Base-by-base conservation (phyloP, 345 rosid genomes). In the Pistacia atlantica region DNA sequence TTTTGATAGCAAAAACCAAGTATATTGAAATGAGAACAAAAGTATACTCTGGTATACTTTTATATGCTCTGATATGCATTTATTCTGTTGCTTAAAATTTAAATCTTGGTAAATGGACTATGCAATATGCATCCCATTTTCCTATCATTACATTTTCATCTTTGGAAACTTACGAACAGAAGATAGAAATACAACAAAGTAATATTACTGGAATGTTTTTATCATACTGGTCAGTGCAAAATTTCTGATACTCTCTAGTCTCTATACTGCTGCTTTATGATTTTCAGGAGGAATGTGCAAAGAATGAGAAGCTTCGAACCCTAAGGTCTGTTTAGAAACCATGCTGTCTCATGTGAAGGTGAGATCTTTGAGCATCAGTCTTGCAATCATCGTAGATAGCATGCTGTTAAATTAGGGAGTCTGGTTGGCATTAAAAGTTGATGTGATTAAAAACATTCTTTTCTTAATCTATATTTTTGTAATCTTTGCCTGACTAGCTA, bases 221-320 rank as follows among this genome's bases (percentile, higher is more conserved):
- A 31, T 62, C 48, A 33, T 33, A 9, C 67, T 62, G 67, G 18
- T 51, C 22, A 55, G 46, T 46, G 8, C 51, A 5, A 28, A 31
- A 11, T 18, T 57, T 56, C 31, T 56, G 49, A 13, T 48, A 11
- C 11, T 25, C 28, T 31, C 28, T 48, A 4, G 7, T 25, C 28
- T 49, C 18, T 59, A 8, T 35, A 28, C 68, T 60, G 33, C 33
- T 20, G 48, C 45, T 59, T 38, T 54, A 65, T 20, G 46, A 60
- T 69, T 77, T 79, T n/a, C 74, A 87, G 88, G 86, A 81, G 70
- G 79, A 81, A 80, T 78, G 83, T 51, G 33, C 83, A 55, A 77
- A 80, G 82, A 84, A 87, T 64, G 80, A 77, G 76, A 79, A 64
- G 72, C 86, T 83, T 66, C 33, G 42, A 35, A 63, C 62, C 17